Evolutionary conservation across 2,329 filamentous ascomycete species (phyloP).

Genomic region (Nothophoma quercina): DNA sequence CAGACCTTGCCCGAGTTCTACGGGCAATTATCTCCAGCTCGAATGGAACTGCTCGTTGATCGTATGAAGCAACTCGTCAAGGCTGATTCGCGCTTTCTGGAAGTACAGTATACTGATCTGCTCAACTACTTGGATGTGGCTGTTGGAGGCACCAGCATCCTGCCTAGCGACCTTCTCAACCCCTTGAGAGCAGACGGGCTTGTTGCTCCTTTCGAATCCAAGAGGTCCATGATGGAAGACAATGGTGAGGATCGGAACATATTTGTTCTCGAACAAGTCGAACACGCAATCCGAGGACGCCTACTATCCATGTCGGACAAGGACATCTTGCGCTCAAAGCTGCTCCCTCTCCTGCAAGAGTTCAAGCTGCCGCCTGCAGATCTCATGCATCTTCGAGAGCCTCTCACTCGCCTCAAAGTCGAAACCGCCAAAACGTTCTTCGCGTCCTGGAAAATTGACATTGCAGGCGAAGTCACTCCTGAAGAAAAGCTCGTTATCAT

Average conservation of each 20-base stretch:
- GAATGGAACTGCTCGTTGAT: conserved; percentile 23
- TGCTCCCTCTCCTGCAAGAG: conserved; percentile 12
- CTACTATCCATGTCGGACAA: conserved; percentile 21
- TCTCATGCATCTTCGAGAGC: conserved; percentile 8
- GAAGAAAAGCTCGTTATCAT: conserved; percentile 36
- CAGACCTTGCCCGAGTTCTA: conserved; percentile 32
- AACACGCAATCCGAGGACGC: conserved; percentile 22
- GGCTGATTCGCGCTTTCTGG: conserved; percentile 21
- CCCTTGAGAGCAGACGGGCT: conserved; percentile 32
- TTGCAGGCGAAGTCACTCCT: conserved; percentile 29
- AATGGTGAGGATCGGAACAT: background rate
- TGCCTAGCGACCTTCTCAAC: conserved; percentile 38
- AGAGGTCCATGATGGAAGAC: background rate
- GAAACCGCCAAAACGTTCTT: conserved; percentile 25
- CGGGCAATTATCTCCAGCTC: conserved; percentile 24
- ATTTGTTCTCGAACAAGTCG: conserved; percentile 26
- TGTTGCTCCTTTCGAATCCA: conserved; percentile 20
- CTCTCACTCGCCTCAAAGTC: conserved; percentile 25
- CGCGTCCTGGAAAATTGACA: conserved; percentile 25
- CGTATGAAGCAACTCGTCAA: conserved; percentile 27
- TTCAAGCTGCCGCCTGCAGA: conserved; percentile 6
- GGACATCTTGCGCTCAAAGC: background rate
- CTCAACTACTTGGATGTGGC: conserved; percentile 27
- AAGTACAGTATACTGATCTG: conserved; percentile 18
- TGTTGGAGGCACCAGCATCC: conserved; percentile 18